phyloP scores from a whole-genome alignment of 495 filamentous ascomycete species.

The Hypoxylon rickii region DNA sequence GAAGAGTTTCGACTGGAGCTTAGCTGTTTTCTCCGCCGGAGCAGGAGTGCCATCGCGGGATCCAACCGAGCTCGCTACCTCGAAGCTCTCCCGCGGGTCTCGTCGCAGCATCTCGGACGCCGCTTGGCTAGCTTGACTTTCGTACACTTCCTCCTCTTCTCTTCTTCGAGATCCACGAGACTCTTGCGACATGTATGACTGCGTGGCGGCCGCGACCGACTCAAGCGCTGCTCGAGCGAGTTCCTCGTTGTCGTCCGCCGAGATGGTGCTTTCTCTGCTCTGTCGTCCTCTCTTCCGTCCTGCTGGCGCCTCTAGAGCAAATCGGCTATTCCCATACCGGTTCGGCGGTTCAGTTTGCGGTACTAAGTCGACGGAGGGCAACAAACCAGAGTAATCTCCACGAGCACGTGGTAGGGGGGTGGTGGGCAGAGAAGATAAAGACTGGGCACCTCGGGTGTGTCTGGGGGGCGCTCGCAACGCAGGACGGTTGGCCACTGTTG shows the following conservation, averaged over 20 bases:
- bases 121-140: conserved; percentile 57
- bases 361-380: conserved; percentile 60
- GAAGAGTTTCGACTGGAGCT: conserved; percentile 70
- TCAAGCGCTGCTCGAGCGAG: conserved; percentile 60
- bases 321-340: conserved; percentile 33
- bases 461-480: conserved; percentile 53
- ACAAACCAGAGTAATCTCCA: conserved; percentile 50
- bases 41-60: conserved; percentile 50
- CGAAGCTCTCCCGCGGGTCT: conserved; percentile 56
- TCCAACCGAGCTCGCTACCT: conserved; percentile 48
- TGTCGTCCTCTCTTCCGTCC: conserved; percentile 51
- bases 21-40: conserved; percentile 49
- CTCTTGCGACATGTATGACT: conserved; percentile 45
- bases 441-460: conserved; percentile 72
- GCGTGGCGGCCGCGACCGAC: conserved; percentile 55
- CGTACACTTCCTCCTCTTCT: conserved; percentile 46
- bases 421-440: conserved; percentile 78
- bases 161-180: conserved; percentile 39
- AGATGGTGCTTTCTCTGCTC: conserved; percentile 88
- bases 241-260: conserved; percentile 74
- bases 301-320: conserved; percentile 36
- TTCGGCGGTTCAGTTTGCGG: conserved; percentile 59
- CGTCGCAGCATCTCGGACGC: conserved; percentile 61
- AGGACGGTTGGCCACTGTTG: conserved; percentile 40
- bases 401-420: conserved; percentile 63